A percentile compares a stretch with the other conserved stretches of the same genome.
phyloP scores from a whole-genome alignment of 2,329 filamentous ascomycete species.

The Byssothecium circinans region DNA sequence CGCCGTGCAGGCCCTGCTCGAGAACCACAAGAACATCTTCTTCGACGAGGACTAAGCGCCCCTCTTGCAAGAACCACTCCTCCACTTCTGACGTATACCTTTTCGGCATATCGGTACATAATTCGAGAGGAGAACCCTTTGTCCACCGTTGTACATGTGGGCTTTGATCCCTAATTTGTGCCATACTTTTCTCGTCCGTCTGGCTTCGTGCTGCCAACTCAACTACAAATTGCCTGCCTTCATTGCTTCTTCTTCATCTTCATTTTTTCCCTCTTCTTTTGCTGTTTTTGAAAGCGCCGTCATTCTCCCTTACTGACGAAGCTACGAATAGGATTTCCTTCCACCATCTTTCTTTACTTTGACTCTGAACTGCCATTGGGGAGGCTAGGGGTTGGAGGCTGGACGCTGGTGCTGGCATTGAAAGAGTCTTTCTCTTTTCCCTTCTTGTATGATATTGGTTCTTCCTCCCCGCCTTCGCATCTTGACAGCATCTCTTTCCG shows the following conservation, averaged over 20 bases:
- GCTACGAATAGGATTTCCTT: not conserved
- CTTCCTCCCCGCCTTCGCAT: no score
- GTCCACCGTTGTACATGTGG: no score
- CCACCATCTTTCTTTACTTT: not conserved
- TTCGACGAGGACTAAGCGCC: slow-evolving; percentile 31
- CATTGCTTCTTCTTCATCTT: no score
- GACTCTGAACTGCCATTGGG: no score
- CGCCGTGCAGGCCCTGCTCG: slow-evolving; percentile 89
- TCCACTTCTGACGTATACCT: not conserved
- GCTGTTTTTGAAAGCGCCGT: not conserved
- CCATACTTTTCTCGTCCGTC: not conserved
- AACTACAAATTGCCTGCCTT: not conserved
- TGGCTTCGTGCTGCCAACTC: not conserved
- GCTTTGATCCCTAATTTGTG: not conserved
- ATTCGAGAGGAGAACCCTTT: no score
- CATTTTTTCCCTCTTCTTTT: not conserved
- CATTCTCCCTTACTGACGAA: not conserved
- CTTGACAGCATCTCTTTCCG: not conserved
- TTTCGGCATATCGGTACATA: no score
- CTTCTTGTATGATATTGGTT: not conserved
- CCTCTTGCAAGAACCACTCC: not conserved
- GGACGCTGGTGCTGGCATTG: not conserved
- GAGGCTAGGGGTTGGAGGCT: no score
- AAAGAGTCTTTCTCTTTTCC: not conserved
- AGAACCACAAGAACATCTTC: slow-evolving; percentile 84